Percentiles rank a stretch among this genome's conserved stretches.
phyloP scores from a whole-genome alignment of 2,329 filamentous ascomycete species.

The Sclerotinia spermophila region DNA sequence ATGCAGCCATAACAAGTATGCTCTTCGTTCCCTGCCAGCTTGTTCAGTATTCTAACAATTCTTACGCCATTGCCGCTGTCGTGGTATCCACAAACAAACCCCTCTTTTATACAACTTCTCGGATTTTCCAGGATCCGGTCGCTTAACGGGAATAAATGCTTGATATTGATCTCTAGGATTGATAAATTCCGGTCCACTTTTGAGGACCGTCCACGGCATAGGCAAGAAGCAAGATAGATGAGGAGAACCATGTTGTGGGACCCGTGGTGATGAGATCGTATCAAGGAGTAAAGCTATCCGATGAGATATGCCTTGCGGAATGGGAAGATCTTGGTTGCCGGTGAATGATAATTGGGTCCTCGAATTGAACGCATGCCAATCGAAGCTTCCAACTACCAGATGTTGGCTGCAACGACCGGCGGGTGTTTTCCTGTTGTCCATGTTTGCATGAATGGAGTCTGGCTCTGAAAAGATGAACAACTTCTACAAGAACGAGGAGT shows the following conservation, averaged over 20 bases:
- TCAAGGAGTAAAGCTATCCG: background rate
- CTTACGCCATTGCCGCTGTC: background rate
- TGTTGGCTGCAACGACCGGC: slow-evolving; percentile 61
- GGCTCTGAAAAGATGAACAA: too few species aligned
- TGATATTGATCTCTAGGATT: background rate
- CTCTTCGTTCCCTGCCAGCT: background rate
- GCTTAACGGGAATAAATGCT: background rate
- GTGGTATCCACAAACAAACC: background rate
- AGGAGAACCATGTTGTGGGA: slow-evolving; percentile 36
- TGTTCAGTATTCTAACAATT: background rate
- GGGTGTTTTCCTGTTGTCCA: too few species aligned
- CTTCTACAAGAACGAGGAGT: too few species aligned
- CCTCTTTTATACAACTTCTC: background rate
- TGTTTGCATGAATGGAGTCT: too few species aligned
- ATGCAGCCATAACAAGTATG: background rate
- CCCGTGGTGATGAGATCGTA: slow-evolving; percentile 21
- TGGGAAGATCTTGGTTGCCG: slow-evolving; percentile 52
- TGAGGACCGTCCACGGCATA: background rate
- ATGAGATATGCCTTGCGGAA: slow-evolving; percentile 40
- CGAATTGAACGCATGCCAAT: slow-evolving; percentile 83
- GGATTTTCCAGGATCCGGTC: too few species aligned
- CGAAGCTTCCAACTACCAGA: slow-evolving; percentile 79
- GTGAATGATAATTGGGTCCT: slow-evolving; percentile 87
- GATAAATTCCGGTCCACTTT: too few species aligned
- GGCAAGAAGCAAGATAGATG: slow-evolving; percentile 41